phyloP scores from a whole-genome alignment of 495 filamentous ascomycete genomes.

The Aspergillus mulundensis region DNA sequence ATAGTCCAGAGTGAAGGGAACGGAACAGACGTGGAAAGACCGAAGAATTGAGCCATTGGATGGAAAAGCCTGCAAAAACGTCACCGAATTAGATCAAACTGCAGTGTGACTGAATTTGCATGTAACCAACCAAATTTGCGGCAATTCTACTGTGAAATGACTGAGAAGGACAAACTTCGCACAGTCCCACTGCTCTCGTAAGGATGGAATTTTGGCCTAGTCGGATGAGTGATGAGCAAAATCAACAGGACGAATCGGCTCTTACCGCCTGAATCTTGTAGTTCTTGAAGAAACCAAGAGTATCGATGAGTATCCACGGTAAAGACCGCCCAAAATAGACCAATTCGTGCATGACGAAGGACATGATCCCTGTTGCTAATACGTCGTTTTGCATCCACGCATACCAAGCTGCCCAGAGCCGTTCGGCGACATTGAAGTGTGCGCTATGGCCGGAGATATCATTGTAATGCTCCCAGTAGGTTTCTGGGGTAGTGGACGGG shows the following conservation, averaged over 20 bases:
- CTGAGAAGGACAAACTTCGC: slow-evolving; percentile 83
- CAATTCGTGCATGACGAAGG: slow-evolving; percentile 88
- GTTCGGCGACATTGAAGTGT: slow-evolving; percentile 77
- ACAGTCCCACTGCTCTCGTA: slow-evolving; percentile 90
- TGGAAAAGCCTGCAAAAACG: slow-evolving; percentile 69
- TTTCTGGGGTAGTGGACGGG: slow-evolving; percentile 47
- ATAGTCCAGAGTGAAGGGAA: slow-evolving; percentile 84
- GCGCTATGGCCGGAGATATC: slow-evolving; percentile 85
- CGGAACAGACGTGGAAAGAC: slow-evolving; percentile 81
- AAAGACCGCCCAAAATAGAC: slow-evolving; percentile 92
- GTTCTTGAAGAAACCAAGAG: slow-evolving; percentile 76
- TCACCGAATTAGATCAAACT: not conserved
- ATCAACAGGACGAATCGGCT: slow-evolving; percentile 6
- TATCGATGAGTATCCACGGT: slow-evolving; percentile 92
- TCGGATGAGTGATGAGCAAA: not conserved
- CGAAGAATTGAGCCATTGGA: slow-evolving; percentile 92
- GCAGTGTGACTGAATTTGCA: not conserved
- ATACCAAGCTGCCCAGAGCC: slow-evolving; percentile 93
- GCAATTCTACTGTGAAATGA: slow-evolving; percentile 95
- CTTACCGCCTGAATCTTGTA: slow-evolving; percentile 91
- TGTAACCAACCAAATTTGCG: slow-evolving; percentile 79
- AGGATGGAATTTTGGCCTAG: slow-evolving; percentile 84
- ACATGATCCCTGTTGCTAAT: slow-evolving; percentile 94
- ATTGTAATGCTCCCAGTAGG: slow-evolving; percentile 79
- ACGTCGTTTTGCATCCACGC: slow-evolving; percentile 98